These are phyloP conservation scores for Klebsormidium nitens DNA, from an alignment of 139 green algal species.

Conservation along the genomic window DNA sequence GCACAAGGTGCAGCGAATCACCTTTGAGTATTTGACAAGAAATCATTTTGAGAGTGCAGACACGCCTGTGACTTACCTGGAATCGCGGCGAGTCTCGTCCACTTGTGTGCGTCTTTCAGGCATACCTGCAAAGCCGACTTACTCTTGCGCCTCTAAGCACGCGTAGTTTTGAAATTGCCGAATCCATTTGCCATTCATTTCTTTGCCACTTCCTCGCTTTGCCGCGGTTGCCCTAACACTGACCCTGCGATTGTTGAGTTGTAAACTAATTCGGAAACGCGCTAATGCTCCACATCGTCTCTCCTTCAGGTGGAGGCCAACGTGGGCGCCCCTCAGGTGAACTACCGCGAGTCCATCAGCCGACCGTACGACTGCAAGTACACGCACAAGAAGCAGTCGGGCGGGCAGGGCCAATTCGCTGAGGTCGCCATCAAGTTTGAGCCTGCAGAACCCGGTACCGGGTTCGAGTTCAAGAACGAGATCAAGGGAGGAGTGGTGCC, in stretches of 20 bases:
- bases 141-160: too few species aligned
- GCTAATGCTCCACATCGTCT: constrained; percentile 4
- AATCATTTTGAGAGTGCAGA: too few species aligned
- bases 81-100: too few species aligned
- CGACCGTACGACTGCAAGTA: constrained; percentile 72
- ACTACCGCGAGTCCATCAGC: constrained; percentile 97
- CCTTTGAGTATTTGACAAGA: too few species aligned
- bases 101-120: too few species aligned
- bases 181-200: too few species aligned
- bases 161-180: too few species aligned
- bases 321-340: constrained; percentile 69
- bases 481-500: constrained; percentile 96
- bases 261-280: background rate
- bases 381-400: constrained; percentile 99
- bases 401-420: constrained; percentile 93
- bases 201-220: too few species aligned
- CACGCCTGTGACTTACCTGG: too few species aligned
- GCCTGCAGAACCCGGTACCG: constrained; percentile 84
- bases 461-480: constrained; percentile 90
- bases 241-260: background rate
- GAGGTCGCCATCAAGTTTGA: constrained; percentile 93
- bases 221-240: too few species aligned
- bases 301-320: constrained; percentile 35
- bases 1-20: too few species aligned
- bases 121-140: too few species aligned